phyloP scores from a whole-genome alignment of 805 yeast genomes.

The Wickerhamomyces canadensis region DNA sequence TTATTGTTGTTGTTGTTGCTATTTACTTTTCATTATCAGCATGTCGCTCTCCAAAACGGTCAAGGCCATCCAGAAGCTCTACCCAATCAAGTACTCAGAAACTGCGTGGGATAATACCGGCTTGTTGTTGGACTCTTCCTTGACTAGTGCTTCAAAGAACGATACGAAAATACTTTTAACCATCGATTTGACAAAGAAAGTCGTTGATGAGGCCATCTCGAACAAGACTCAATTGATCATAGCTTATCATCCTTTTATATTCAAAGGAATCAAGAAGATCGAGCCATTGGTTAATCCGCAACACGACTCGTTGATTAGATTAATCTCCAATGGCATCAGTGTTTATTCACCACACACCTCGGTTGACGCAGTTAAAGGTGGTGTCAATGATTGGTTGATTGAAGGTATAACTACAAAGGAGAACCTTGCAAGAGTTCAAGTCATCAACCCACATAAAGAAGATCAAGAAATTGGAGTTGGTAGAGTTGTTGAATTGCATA shows the following conservation, averaged over 20 bases:
- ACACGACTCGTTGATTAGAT: slow-evolving; percentile 65
- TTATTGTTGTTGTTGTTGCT: no score
- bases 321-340: slow-evolving; percentile 72
- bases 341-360: slow-evolving; percentile 97
- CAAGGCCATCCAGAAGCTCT: slow-evolving; percentile 58
- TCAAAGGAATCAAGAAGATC: slow-evolving; percentile 77
- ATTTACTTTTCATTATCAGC: no score
- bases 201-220: slow-evolving; percentile 77
- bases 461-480: slow-evolving; percentile 73
- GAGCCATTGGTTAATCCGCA: slow-evolving; percentile 64
- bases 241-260: slow-evolving; percentile 94
- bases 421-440: slow-evolving; percentile 20
- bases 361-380: slow-evolving; percentile 86
- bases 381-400: slow-evolving; percentile 91
- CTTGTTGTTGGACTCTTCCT: slow-evolving; percentile 66
- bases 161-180: slow-evolving; percentile 48
- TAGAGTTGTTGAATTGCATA: slow-evolving; percentile 47
- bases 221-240: slow-evolving; percentile 51
- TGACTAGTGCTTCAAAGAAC: slow-evolving; percentile 17
- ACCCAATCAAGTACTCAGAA: slow-evolving; percentile 81
- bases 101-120: slow-evolving; percentile 96
- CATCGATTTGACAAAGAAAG: slow-evolving; percentile 77
- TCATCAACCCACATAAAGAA: slow-evolving; percentile 40
- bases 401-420: slow-evolving; percentile 43
- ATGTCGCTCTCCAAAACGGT: slow-evolving; percentile 40